Percentiles rank a stretch among this genome's conserved stretches.
Evolutionary conservation across 73 alveolate genomes (phyloP).

Genomic region (Breviolum minutum): DNA sequence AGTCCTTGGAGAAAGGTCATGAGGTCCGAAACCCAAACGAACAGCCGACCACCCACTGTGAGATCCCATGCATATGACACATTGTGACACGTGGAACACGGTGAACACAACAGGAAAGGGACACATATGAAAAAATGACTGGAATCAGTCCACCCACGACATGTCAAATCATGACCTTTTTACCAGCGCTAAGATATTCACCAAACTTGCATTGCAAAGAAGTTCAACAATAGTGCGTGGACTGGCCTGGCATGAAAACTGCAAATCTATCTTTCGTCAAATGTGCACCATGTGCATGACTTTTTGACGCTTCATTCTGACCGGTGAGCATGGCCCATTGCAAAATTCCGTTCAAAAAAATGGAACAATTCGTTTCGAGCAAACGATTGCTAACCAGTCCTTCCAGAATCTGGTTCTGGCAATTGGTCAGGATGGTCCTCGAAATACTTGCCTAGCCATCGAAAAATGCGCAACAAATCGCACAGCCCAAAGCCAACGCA

Average conservation of each 20-base stretch:
- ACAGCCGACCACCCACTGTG: background rate
- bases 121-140: background rate
- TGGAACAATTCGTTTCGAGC: background rate
- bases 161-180: too few relatives aligned
- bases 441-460: background rate
- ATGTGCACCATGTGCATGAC: too few relatives aligned
- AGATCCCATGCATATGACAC: background rate
- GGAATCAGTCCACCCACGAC: background rate
- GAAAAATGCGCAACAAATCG: background rate
- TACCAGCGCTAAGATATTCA: background rate
- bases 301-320: too few relatives aligned
- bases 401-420: constrained; percentile 68
- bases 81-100: background rate
- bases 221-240: constrained; percentile 52
- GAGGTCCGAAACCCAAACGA: background rate
- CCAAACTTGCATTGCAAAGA: constrained; percentile 48
- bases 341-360: too few relatives aligned
- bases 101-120: background rate
- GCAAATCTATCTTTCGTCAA: too few relatives aligned
- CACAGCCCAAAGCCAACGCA: background rate
- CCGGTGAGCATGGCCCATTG: too few relatives aligned
- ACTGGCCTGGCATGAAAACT: constrained; percentile 30
- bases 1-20: background rate
- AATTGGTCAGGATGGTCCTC: constrained; percentile 83
- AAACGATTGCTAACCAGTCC: background rate